Evolutionary conservation across 1,139 yeast genomes (phyloP).

Genomic region (Scheffersomyces illinoinensis): DNA sequence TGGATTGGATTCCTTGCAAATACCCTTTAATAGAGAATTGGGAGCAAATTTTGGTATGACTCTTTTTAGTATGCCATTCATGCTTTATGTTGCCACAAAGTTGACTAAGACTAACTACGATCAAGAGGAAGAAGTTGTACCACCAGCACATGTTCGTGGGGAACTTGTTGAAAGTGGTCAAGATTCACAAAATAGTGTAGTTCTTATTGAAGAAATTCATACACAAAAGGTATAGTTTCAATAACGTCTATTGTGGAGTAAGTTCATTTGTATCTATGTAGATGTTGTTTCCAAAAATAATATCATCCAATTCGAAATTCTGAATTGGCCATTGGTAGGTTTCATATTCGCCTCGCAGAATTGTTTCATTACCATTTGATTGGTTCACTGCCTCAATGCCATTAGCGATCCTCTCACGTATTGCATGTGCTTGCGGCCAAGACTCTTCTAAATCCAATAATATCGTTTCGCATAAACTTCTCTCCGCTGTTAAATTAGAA

Average conservation of each 20-base stretch:
- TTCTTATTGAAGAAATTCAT: neutral
- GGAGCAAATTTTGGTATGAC: constrained; percentile 11
- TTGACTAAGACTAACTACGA: constrained; percentile 6
- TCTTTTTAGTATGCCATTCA: constrained; percentile 11
- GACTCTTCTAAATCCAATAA: constrained; percentile 5
- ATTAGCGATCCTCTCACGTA: constrained; percentile 5
- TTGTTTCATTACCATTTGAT: neutral
- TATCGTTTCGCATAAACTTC: neutral
- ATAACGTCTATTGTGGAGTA: constrained; percentile 1
- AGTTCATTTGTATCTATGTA: constrained; percentile 5
- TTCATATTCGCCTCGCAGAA: constrained; percentile 1
- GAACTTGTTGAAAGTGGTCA: constrained; percentile 1
- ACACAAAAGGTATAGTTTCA: neutral
- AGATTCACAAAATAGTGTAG: neutral
- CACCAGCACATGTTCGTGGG: constrained; percentile 5
- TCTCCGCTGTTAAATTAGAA: neutral
- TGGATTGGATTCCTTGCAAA: constrained; percentile 9
- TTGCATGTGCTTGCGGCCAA: constrained; percentile 9
- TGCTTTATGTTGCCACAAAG: constrained; percentile 9
- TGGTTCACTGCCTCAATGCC: constrained; percentile 1
- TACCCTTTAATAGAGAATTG: constrained; percentile 7
- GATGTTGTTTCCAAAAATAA: constrained; percentile 6
- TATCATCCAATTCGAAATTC: constrained; percentile 6
- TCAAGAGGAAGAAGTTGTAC: constrained; percentile 8
- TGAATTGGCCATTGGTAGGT: neutral